These are phyloP conservation scores for Paramecium caudatum DNA, from an alignment of 73 alveolate species.

Conservation along the genomic window DNA sequence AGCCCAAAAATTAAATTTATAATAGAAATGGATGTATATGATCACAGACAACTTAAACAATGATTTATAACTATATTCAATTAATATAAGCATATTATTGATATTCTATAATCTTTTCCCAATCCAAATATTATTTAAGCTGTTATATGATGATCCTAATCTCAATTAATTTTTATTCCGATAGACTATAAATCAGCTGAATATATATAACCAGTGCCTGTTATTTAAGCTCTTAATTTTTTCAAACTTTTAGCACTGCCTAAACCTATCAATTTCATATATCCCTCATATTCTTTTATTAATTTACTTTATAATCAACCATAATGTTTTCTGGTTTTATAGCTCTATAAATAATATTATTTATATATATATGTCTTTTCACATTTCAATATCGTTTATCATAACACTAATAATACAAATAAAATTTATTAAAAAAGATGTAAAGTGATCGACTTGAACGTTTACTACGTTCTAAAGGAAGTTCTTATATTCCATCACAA, in stretches of 20 bases:
- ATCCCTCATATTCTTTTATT: conserved; percentile 57
- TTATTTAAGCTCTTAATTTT: conserved; percentile 61
- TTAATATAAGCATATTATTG: no score
- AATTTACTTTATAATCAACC: conserved; percentile 82
- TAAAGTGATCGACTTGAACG: neutral
- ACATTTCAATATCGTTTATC: no score
- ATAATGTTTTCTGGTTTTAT: conserved; percentile 88
- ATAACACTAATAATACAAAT: no score
- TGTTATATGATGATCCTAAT: no score
- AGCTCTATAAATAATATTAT: conserved; percentile 83
- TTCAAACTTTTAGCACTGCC: conserved; percentile 84
- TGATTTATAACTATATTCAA: no score
- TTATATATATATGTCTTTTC: no score
- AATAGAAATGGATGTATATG: no score
- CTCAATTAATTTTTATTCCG: no score
- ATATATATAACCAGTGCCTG: conserved; percentile 79
- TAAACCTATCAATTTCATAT: conserved; percentile 89
- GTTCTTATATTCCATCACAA: conserved; percentile 9
- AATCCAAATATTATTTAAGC: no score
- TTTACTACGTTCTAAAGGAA: neutral
- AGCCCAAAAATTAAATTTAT: no score
- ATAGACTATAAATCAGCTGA: conserved; percentile 80
- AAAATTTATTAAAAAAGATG: neutral
- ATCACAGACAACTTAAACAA: no score
- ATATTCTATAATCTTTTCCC: no score